Base-by-base conservation (phyloP, 164 flowering plant species). In the Berberis thunbergii region DNA sequence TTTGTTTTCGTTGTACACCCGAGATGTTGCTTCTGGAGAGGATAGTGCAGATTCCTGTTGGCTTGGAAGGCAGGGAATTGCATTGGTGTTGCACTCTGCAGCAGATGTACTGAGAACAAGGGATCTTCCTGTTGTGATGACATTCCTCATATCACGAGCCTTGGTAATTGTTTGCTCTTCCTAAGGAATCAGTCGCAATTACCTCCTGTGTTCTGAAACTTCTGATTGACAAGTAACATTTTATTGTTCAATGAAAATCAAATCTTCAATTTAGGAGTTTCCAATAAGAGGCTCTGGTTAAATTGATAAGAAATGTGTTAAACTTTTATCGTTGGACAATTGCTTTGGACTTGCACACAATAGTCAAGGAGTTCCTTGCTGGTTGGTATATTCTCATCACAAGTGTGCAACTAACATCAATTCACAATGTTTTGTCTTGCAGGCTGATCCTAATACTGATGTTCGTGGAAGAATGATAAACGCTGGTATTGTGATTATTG, bases 61-160 rank as follows among this genome's bases (percentile, higher is more conserved):
- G 98, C 68, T 91, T 44, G 95, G 98, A 39, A 79, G 99, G 70
- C 99, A 95, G 73, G 99, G 99, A 41, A 79, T 89, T 58, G 97
- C 98, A 3, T 69, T 91, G 78, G 95, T 97, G 43, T 80, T 95
- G 65, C 85, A 83, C 74, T 79, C 92, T 69, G 85, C 86, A 38
- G 99, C 99, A 70, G 99, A 95, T 70, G 86, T 95, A 13, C 77
- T 95, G 64, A 84, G 97, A 67, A 84, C 97, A 41, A 95, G 88
- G 75, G 99, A 95, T 66, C 98, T 95, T 78, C 99, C 97, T 75
- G 91, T 89, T 75, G 96, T 91, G 42, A 86, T 95, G 87, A 95
- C 99, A 58, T 95, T 95, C 68, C 75, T 95, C 54, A 95, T 95
- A 74, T 91, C 98, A 64, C 74, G 98, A 52, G 97, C 99, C 49